Evolutionary conservation across 306 rosid species (phyloP).

Genomic region (Cajanus cajan): DNA sequence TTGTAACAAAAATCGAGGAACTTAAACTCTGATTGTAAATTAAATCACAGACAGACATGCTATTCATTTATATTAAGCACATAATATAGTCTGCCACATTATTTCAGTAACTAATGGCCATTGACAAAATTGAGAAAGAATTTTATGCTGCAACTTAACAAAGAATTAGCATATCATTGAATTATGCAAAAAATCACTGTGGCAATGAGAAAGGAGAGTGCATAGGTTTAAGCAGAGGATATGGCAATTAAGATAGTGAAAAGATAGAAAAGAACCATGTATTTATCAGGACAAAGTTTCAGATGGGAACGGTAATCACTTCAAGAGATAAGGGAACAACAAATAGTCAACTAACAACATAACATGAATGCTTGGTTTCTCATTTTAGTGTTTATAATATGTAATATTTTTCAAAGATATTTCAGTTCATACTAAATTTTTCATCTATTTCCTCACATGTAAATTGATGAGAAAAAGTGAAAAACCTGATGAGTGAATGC

Average conservation of each 20-base stretch:
- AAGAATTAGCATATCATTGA: neutral
- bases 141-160: neutral
- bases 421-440: neutral
- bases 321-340: constrained; percentile 12
- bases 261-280: neutral
- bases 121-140: constrained; percentile 19
- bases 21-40: neutral
- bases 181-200: neutral
- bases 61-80: constrained; percentile 3
- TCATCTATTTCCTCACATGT: neutral
- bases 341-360: neutral
- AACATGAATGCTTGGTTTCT: constrained; percentile 1
- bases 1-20: constrained; percentile 11
- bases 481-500: constrained; percentile 96
- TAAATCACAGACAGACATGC: neutral
- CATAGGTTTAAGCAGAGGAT: neutral
- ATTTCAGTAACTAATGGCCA: constrained; percentile 9
- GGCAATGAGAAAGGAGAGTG: constrained; percentile 13
- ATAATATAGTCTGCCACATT: neutral
- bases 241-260: neutral
- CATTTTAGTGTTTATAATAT: constrained; percentile 3
- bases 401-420: constrained; percentile 2
- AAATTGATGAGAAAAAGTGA: constrained; percentile 24
- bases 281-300: neutral
- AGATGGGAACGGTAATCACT: constrained; percentile 21